Evolutionary conservation across 352 stramenopile species (phyloP).

Genomic region (Phytopythium oedochilum): DNA sequence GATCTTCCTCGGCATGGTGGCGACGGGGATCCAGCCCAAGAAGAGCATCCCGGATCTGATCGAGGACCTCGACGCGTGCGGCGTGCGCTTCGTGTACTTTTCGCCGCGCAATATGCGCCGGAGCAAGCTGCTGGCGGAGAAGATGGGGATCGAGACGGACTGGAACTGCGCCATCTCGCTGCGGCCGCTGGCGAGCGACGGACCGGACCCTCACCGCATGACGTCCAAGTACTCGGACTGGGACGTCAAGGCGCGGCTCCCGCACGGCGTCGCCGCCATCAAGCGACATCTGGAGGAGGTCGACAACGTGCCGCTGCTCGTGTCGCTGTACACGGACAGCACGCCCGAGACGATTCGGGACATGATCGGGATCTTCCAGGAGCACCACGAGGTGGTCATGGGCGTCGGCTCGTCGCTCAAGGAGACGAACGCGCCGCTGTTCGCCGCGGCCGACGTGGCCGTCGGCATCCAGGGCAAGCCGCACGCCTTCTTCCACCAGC

Average conservation of each 20-base stretch:
- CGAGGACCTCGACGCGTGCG: conserved; percentile 91
- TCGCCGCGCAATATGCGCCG: conserved; percentile 98
- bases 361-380: conserved; percentile 89
- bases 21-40: conserved; percentile 92
- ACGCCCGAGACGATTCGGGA: conserved; percentile 94
- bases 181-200: conserved; percentile 87
- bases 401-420: conserved; percentile 75
- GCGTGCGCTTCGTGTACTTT: conserved; percentile 99
- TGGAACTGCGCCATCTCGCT: conserved; percentile 99
- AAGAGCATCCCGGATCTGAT: conserved; percentile 95
- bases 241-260: conserved; percentile 94
- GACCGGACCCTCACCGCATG: conserved; percentile 94
- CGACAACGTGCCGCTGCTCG: conserved; percentile 97
- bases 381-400: conserved; percentile 82
- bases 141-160: conserved; percentile 98
- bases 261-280: conserved; percentile 95
- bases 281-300: conserved; percentile 95
- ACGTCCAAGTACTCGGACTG: conserved; percentile 97
- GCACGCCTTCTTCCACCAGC: conserved; percentile 68
- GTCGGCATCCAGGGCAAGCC: conserved; percentile 65
- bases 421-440: conserved; percentile 73
- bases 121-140: conserved; percentile 95
- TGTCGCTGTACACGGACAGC: conserved; percentile 98
- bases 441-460: conserved; percentile 62
- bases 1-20: conserved; percentile 97